Evolutionary conservation across 441 rosid genomes (phyloP).

Genomic region (Gossypium davidsonii): DNA sequence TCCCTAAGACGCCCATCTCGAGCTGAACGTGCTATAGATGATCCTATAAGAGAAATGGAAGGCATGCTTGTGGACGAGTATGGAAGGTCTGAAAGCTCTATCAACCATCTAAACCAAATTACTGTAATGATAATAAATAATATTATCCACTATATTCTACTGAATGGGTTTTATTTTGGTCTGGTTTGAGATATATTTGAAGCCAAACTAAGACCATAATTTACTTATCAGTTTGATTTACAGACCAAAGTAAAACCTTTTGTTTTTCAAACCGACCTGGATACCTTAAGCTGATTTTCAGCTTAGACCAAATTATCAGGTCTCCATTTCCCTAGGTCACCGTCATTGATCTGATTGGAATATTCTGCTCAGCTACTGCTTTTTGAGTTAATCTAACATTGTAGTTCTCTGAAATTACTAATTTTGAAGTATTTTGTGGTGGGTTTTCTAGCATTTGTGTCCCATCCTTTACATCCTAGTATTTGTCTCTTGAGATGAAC

Average conservation of each 20-base stretch:
- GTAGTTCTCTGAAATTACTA: background rate
- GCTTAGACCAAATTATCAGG: background rate
- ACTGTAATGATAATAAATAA: background rate
- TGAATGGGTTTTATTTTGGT: background rate
- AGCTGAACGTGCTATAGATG: constrained; percentile 88
- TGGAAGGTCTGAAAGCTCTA: constrained; percentile 57
- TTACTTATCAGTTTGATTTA: background rate
- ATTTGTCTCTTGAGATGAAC: constrained; percentile 8
- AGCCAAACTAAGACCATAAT: background rate
- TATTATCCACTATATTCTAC: background rate
- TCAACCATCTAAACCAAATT: background rate
- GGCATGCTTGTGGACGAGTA: constrained; percentile 99
- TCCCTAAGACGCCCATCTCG: constrained; percentile 80
- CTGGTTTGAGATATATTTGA: background rate
- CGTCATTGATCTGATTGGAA: background rate
- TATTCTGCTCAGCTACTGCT: background rate
- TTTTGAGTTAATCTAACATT: background rate
- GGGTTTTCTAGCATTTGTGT: background rate
- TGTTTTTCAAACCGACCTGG: background rate
- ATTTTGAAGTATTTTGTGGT: background rate
- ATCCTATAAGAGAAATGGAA: constrained; percentile 97
- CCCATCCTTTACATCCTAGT: background rate
- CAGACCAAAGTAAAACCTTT: background rate
- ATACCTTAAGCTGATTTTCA: background rate
- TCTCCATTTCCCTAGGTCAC: background rate